Evolutionary conservation across 148 eudicot genomes (phyloP).

Genomic region (Polygonum aviculare): DNA sequence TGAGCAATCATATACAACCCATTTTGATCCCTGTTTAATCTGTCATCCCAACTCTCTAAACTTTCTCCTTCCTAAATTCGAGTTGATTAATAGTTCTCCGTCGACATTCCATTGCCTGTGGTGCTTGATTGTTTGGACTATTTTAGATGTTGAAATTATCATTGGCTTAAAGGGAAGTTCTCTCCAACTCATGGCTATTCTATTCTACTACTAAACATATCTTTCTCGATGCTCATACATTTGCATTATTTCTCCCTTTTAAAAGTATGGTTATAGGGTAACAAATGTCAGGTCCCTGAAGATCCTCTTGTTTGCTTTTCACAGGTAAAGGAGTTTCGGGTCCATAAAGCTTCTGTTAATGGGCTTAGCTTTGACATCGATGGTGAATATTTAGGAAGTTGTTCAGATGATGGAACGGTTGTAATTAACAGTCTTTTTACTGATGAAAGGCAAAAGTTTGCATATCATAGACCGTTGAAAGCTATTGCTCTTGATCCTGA

Average conservation of each 20-base stretch:
- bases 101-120: not conserved
- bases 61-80: not conserved
- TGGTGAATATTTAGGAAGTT: constrained; percentile 93
- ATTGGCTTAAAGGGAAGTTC: not conserved
- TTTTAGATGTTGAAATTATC: not conserved
- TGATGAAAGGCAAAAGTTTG: constrained; percentile 74
- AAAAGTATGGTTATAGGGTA: not conserved
- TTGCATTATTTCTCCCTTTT: not conserved
- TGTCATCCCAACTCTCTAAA: not conserved
- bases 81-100: not conserved
- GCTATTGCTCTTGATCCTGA: constrained; percentile 94
- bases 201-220: not conserved
- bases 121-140: not conserved
- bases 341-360: constrained; percentile 73
- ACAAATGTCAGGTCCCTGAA: not conserved
- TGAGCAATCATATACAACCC: not conserved
- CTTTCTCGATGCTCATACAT: not conserved
- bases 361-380: constrained; percentile 85
- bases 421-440: constrained; percentile 77
- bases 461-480: constrained; percentile 94
- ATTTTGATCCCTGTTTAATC: not conserved
- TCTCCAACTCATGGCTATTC: not conserved
- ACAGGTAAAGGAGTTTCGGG: constrained; percentile 78
- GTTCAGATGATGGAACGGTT: constrained; percentile 96
- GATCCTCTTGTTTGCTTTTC: not conserved